Evolutionary conservation across 306 rosid genomes (phyloP).

Genomic region (Vigna radiata): DNA sequence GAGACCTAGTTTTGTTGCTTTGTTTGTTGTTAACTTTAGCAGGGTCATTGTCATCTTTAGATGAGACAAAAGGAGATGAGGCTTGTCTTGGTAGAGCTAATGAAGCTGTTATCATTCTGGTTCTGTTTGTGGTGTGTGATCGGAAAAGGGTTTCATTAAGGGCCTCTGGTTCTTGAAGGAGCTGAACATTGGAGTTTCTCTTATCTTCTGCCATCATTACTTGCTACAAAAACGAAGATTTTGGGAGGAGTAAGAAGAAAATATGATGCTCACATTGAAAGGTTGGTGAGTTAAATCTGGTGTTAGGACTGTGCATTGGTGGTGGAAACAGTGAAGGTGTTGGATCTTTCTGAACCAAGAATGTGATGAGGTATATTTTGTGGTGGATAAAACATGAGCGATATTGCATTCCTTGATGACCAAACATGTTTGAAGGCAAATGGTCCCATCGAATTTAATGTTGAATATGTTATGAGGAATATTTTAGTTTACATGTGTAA

Average conservation of each 20-base stretch:
- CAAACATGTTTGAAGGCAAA: slow-evolving; percentile 40
- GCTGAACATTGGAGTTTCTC: slow-evolving; percentile 66
- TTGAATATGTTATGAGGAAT: neutral
- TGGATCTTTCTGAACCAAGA: slow-evolving; percentile 64
- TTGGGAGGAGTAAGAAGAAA: slow-evolving; percentile 24
- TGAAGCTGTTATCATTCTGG: slow-evolving; percentile 79
- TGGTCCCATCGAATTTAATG: slow-evolving; percentile 50
- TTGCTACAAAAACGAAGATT: slow-evolving; percentile 6
- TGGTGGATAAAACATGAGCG: slow-evolving; percentile 59
- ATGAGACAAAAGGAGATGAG: slow-evolving; percentile 59
- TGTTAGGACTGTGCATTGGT: slow-evolving; percentile 46
- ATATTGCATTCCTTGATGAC: slow-evolving; percentile 36
- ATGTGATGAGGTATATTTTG: slow-evolving; percentile 32
- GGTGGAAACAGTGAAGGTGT: slow-evolving; percentile 39
- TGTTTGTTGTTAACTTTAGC: slow-evolving; percentile 41
- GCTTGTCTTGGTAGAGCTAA: slow-evolving; percentile 74
- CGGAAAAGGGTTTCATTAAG: slow-evolving; percentile 82
- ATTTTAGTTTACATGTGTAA: neutral
- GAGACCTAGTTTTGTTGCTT: slow-evolving; percentile 40
- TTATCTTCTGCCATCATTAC: slow-evolving; percentile 61
- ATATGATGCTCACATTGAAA: slow-evolving; percentile 36
- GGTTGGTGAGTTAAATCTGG: slow-evolving; percentile 39
- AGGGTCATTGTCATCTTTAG: slow-evolving; percentile 55
- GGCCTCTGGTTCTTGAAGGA: slow-evolving; percentile 77
- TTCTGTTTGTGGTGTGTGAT: slow-evolving; percentile 57